A percentile compares a stretch with the other conserved stretches of the same genome.
phyloP scores from a whole-genome alignment of 768 basidiomycete genomes.

The Suillus variegatus region DNA sequence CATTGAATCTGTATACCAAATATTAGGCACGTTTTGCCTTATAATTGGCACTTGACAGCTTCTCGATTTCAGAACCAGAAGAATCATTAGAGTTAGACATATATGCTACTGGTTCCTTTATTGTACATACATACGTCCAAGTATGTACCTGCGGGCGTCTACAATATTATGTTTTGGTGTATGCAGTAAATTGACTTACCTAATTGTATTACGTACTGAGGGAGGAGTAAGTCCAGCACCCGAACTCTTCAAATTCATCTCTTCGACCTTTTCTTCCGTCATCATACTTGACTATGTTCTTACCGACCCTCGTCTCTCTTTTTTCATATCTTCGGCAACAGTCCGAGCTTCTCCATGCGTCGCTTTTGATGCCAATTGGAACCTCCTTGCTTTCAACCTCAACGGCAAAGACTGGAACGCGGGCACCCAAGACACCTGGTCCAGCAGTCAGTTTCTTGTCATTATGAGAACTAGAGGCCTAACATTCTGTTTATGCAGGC shows the following conservation, averaged over 20 bases:
- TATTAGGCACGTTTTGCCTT: slow-evolving; percentile 23
- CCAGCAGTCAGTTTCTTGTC: slow-evolving; percentile 40
- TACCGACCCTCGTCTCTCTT: slow-evolving; percentile 55
- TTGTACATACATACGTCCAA: no score
- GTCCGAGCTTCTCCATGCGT: slow-evolving; percentile 60
- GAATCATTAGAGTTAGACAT: no score
- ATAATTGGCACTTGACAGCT: neutral
- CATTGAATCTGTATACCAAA: neutral
- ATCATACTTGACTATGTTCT: slow-evolving; percentile 33
- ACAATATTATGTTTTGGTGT: no score
- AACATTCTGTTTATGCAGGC: slow-evolving; percentile 19
- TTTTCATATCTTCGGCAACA: slow-evolving; percentile 37
- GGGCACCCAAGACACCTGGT: slow-evolving; percentile 72
- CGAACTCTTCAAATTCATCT: neutral
- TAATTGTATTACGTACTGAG: neutral
- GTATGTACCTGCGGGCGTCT: no score
- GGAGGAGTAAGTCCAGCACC: neutral
- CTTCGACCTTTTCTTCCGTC: slow-evolving; percentile 2
- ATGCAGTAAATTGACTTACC: neutral
- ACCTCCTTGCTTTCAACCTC: slow-evolving; percentile 85
- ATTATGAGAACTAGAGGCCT: neutral
- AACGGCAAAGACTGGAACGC: slow-evolving; percentile 84
- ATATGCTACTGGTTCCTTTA: no score
- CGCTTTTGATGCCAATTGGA: slow-evolving; percentile 78
- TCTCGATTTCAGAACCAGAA: neutral